Conservation (phyloP, 2,329 filamentous ascomycete species). For the Sordariomycetes sp. region DNA sequence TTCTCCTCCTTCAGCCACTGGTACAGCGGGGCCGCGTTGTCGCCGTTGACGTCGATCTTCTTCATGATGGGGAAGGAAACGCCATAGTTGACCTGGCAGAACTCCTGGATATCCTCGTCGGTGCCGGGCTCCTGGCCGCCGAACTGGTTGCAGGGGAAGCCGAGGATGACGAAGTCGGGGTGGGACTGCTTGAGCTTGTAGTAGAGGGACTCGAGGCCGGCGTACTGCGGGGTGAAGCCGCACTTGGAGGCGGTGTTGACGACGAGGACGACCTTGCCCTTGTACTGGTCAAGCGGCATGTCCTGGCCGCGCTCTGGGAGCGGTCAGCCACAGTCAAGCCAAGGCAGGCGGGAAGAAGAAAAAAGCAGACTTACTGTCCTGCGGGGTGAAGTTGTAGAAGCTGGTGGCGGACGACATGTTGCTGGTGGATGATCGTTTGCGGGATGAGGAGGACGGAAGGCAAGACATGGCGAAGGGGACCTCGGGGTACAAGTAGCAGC, state of each 20-base stretch:
- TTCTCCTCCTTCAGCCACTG: conserved; percentile 66
- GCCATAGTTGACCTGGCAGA: conserved; percentile 88
- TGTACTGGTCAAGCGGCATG: conserved; percentile 61
- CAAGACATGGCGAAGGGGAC: no score
- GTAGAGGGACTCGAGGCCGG: conserved; percentile 84
- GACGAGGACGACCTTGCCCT: conserved; percentile 88
- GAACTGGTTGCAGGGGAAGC: conserved; percentile 99
- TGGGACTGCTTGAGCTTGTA: conserved; percentile 62
- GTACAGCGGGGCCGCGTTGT: conserved; percentile 68
- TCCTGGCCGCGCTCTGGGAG: conserved; percentile 48
- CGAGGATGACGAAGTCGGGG: conserved; percentile 74
- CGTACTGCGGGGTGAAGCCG: conserved; percentile 95
- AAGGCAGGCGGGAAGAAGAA: background rate
- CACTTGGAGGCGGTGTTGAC: conserved; percentile 99
- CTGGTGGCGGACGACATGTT: conserved; percentile 30
- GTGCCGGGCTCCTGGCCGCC: conserved; percentile 78
- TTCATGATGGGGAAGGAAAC: conserved; percentile 84
- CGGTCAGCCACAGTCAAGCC: background rate
- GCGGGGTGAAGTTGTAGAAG: conserved; percentile 80
- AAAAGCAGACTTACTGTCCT: conserved; percentile 55
- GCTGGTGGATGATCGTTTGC: background rate
- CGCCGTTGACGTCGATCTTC: conserved; percentile 92
- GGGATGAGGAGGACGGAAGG: background rate
- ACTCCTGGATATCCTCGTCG: conserved; percentile 71
- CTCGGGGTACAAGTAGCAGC: no score